phyloP scores from a whole-genome alignment of 2,329 filamentous ascomycete genomes.

The Arthrinium phaeospermum region DNA sequence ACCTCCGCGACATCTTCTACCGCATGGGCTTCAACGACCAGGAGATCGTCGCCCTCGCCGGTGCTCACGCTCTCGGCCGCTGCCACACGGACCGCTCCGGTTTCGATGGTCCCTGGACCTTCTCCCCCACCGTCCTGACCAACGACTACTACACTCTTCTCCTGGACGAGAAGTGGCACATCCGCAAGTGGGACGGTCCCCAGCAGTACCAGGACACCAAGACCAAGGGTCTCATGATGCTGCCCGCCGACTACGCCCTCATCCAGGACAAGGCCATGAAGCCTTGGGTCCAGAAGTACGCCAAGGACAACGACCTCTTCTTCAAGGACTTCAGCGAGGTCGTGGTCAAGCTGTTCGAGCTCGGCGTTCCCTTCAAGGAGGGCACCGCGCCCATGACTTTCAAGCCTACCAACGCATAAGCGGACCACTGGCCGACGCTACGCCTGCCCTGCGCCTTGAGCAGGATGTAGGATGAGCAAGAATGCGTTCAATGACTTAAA shows the following conservation, averaged over 20 bases:
- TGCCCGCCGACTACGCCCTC: slow-evolving; percentile 88
- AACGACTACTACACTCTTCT: slow-evolving; percentile 95
- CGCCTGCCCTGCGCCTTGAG: not conserved
- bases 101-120: slow-evolving; percentile 89
- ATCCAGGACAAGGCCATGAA: slow-evolving; percentile 90
- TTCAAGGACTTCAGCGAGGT: slow-evolving; percentile 90
- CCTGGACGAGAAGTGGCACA: slow-evolving; percentile 89
- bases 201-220: slow-evolving; percentile 78
- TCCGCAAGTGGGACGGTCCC: slow-evolving; percentile 90
- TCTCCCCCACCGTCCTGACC: slow-evolving; percentile 87
- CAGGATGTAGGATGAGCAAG: not conserved
- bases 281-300: slow-evolving; percentile 82
- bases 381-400: slow-evolving; percentile 67
- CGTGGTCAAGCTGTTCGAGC: slow-evolving; percentile 84
- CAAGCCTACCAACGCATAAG: slow-evolving; percentile 59
- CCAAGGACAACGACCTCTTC: slow-evolving; percentile 88
- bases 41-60: slow-evolving; percentile 89
- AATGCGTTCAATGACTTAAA: no score
- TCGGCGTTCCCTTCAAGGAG: slow-evolving; percentile 86
- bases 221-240: slow-evolving; percentile 89
- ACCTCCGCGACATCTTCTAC: slow-evolving; percentile 90
- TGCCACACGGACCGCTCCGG: slow-evolving; percentile 90
- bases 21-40: slow-evolving; percentile 98
- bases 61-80: slow-evolving; percentile 86
- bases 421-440: not conserved